Evolutionary conservation across 139 green algal genomes (phyloP).

Genomic region (Micractinium conductrix): DNA sequence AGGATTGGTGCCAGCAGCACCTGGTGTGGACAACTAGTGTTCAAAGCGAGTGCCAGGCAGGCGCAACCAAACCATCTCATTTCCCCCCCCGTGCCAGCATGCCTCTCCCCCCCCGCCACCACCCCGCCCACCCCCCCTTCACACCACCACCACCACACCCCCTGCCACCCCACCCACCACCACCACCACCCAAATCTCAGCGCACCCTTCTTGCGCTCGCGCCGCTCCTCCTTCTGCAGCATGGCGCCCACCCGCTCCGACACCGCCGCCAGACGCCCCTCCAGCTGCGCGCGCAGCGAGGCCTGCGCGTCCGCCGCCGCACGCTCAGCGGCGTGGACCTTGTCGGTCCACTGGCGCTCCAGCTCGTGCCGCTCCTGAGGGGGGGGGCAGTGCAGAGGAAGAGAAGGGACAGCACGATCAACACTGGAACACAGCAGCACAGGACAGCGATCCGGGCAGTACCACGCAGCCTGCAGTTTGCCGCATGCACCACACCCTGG

Average conservation of each 20-base stretch:
- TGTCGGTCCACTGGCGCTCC: slow-evolving; percentile 21
- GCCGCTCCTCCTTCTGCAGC: neutral
- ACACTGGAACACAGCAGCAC: neutral
- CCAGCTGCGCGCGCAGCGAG: slow-evolving; percentile 3
- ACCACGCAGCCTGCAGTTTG: neutral
- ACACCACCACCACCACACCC: no score
- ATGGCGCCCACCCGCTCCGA: neutral
- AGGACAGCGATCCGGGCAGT: neutral
- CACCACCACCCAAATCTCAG: no score
- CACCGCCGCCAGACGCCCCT: slow-evolving; percentile 25
- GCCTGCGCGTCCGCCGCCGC: slow-evolving; percentile 6
- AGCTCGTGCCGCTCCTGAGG: slow-evolving; percentile 32
- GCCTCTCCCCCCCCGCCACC: no score
- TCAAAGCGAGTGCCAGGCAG: no score
- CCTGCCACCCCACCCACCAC: no score
- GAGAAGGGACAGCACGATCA: no score
- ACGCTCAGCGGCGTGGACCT: neutral
- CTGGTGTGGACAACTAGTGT: no score
- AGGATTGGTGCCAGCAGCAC: no score
- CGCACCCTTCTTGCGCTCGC: slow-evolving; percentile 7
- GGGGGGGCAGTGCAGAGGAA: neutral
- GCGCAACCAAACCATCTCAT: no score
- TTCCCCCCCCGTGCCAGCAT: neutral
- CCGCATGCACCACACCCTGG: neutral
- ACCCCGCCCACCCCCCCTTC: no score